A percentile compares a stretch with the other conserved stretches of the same genome.
These are phyloP conservation scores for Xenoacremonium recifei DNA, from an alignment of 2,329 filamentous ascomycete genomes.

Conservation along the genomic window DNA sequence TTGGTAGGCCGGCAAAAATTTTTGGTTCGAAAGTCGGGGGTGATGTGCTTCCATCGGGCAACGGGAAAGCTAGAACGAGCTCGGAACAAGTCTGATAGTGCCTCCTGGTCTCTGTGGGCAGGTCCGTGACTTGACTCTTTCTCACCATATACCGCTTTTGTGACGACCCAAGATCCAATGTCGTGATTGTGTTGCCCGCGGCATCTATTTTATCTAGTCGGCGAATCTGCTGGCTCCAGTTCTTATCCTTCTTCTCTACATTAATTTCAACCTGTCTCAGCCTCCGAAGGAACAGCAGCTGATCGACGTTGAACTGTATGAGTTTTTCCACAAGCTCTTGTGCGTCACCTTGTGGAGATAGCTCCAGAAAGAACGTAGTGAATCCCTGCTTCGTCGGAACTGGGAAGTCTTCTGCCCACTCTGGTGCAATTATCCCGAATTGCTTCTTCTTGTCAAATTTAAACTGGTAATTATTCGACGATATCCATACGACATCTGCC, in stretches of 20 bases:
- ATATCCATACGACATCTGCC: slow-evolving; percentile 29
- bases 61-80: background rate
- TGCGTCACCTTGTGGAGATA: background rate
- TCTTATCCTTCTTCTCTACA: too few relatives aligned
- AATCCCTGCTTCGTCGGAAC: background rate
- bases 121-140: background rate
- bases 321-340: background rate
- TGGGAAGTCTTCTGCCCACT: background rate
- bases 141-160: background rate
- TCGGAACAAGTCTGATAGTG: background rate
- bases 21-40: background rate
- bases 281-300: background rate
- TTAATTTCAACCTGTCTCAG: background rate
- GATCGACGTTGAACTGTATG: background rate
- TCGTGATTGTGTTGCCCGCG: background rate
- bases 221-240: background rate
- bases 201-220: background rate
- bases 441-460: slow-evolving; percentile 24
- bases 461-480: slow-evolving; percentile 26
- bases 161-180: background rate
- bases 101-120: background rate
- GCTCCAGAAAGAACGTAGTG: background rate
- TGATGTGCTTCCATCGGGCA: background rate
- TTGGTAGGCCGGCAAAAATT: background rate
- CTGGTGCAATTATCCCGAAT: slow-evolving; percentile 31